Base-by-base conservation (phyloP, 2,329 filamentous ascomycete species). In the Ophiocordyceps camponoti-floridani region DNA sequence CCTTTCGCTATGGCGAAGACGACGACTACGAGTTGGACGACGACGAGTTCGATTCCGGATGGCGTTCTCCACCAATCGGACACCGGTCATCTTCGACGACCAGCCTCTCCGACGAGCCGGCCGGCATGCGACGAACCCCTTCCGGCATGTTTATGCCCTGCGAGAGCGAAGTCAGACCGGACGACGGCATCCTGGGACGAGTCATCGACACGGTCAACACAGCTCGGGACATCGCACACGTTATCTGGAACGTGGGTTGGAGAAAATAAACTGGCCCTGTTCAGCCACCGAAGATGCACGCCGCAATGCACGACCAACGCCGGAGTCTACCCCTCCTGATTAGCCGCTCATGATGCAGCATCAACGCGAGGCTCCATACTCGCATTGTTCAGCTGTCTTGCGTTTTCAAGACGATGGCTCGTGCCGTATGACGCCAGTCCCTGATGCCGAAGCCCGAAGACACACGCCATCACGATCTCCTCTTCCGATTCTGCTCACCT, bases 61-160 rank as follows among this genome's bases (percentile, higher is more conserved):
- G 23, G 23, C 23, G 23, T 23, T 23, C 23, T 23, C 23, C 23
- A 23, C 23, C 23, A 23, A 23, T 23, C 23, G 23, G 71, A n/a
- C 64, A 65, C 35, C 65, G 69, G 46, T 67, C 70, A 18, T 54
- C 63, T n/a, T 73, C 73, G 23, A 61, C 66, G 38, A 59, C 59
- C 54, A 70, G 65, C 48, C 59, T 74, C n/a, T 60, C 57, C n/a
- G 66, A 64, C 18, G 70, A 75, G 47, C 65, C 70, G 40, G 66
- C 62, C 16, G 79, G 79, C 44, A 79, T 93, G 68, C 77, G 81
- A 49, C 73, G 87, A 52, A 93, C 85, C 18, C 70, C 78, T 43
- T 91, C 85, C 37, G 87, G 86, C 52, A 93, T 94, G 84, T 82
- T 94, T 54, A 88, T 93, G 82, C 84, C 86, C 8, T 82, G 80